A percentile compares a stretch with the other conserved stretches of the same genome.
phyloP scores from a whole-genome alignment of 2,329 filamentous ascomycete genomes.

The Neocucurbitaria cava region DNA sequence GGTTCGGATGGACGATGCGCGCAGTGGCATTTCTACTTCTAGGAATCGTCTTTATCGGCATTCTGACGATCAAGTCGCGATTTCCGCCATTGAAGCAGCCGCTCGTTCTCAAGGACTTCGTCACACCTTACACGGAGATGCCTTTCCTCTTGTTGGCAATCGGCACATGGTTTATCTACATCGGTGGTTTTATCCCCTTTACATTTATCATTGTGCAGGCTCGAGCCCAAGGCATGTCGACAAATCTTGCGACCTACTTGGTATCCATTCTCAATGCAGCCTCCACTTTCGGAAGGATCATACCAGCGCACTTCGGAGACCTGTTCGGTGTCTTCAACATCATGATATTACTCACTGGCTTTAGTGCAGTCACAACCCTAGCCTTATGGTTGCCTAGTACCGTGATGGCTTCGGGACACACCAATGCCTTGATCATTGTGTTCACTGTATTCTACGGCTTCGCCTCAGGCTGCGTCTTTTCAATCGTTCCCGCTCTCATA shows the following conservation, averaged over 20 bases:
- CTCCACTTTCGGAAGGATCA: slow-evolving; percentile 59
- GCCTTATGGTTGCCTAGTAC: slow-evolving; percentile 48
- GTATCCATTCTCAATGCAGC: slow-evolving; percentile 56
- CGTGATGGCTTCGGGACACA: slow-evolving; percentile 29
- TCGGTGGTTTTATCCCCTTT: slow-evolving; percentile 63
- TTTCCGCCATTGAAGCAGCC: slow-evolving; percentile 46
- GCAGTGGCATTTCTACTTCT: slow-evolving; percentile 64
- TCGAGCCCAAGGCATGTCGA: slow-evolving; percentile 52
- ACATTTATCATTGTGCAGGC: slow-evolving; percentile 54
- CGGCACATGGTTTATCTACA: slow-evolving; percentile 66
- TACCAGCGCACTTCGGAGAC: slow-evolving; percentile 60
- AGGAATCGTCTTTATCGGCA: slow-evolving; percentile 59
- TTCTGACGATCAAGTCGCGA: slow-evolving; percentile 58
- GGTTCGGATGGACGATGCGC: slow-evolving; percentile 61
- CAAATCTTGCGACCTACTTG: slow-evolving; percentile 56
- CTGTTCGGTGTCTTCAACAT: slow-evolving; percentile 59
- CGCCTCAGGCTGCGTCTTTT: slow-evolving; percentile 69
- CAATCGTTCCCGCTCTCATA: slow-evolving; percentile 66
- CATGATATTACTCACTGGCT: slow-evolving; percentile 55
- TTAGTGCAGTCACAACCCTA: slow-evolving; percentile 55
- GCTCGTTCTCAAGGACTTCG: slow-evolving; percentile 25
- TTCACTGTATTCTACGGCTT: slow-evolving; percentile 60
- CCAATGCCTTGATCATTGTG: slow-evolving; percentile 38
- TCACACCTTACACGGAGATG: slow-evolving; percentile 37
- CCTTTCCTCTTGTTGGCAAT: slow-evolving; percentile 60